These are phyloP conservation scores for Ormosia semicastrata DNA, from an alignment of 306 rosid species.

Conservation along the genomic window DNA sequence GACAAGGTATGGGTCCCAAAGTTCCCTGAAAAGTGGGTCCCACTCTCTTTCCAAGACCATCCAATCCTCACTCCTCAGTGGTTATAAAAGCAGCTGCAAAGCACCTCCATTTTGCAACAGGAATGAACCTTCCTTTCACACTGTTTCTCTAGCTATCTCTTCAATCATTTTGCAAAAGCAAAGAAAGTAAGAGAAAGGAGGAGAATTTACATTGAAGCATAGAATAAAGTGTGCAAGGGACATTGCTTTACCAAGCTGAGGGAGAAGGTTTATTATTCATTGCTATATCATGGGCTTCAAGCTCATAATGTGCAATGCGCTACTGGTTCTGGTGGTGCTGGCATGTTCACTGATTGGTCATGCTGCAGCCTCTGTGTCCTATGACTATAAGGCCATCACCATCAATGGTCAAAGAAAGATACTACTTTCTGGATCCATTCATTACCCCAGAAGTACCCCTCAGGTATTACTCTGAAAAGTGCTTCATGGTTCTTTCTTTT, in stretches of 20 bases:
- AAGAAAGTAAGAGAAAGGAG: not conserved
- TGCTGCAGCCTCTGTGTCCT: conserved; percentile 74
- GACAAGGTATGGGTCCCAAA: conserved; percentile 29
- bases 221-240: conserved; percentile 60
- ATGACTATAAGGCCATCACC: conserved; percentile 77
- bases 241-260: conserved; percentile 42
- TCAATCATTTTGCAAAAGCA: not conserved
- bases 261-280: conserved; percentile 3
- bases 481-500: conserved; percentile 30
- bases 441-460: conserved; percentile 96
- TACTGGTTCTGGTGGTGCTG: conserved; percentile 32
- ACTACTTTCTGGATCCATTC: conserved; percentile 96
- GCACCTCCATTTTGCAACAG: conserved; percentile 39
- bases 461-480: conserved; percentile 70
- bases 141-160: not conserved
- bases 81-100: conserved; percentile 67
- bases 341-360: conserved; percentile 41
- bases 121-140: conserved; percentile 17
- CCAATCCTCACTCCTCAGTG: conserved; percentile 23
- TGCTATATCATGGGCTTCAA: conserved; percentile 53
- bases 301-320: conserved; percentile 61
- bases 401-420: conserved; percentile 91
- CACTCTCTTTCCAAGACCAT: conserved; percentile 9
- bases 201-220: conserved; percentile 34
- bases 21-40: conserved; percentile 18